Percentiles rank a stretch among this genome's conserved stretches.
phyloP scores from a whole-genome alignment of 805 yeast genomes.

The Metschnikowia chrysomelidarum region DNA sequence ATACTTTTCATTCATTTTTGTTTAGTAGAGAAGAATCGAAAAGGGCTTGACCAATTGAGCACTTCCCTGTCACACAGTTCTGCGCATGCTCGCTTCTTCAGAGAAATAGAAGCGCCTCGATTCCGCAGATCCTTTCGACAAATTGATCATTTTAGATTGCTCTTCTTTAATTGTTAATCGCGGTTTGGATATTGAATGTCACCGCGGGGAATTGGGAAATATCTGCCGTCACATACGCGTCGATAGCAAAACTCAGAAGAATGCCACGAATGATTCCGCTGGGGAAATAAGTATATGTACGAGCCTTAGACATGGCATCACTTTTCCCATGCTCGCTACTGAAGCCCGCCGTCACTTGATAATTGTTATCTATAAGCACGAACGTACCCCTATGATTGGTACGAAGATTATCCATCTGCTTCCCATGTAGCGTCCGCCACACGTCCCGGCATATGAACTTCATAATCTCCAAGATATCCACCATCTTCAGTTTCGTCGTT shows the following conservation, averaged over 20 bases:
- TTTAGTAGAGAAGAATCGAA: no score
- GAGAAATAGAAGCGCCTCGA: no score
- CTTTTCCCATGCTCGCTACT: constrained; percentile 41
- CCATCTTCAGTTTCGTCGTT: constrained; percentile 44
- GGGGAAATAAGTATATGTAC: constrained; percentile 63
- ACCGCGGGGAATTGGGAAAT: constrained; percentile 61
- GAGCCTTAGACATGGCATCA: constrained; percentile 45
- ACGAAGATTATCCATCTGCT: constrained; percentile 87
- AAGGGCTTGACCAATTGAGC: no score
- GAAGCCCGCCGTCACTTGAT: constrained; percentile 54
- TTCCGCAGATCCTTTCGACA: no score
- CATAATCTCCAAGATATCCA: constrained; percentile 76
- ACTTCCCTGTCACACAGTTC: no score
- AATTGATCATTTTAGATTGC: no score
- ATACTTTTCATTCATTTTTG: no score
- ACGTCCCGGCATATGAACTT: constrained; percentile 90
- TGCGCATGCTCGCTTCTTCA: no score
- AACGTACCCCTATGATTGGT: constrained; percentile 89
- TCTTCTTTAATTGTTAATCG: constrained; percentile 36
- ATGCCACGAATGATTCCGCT: constrained; percentile 76
- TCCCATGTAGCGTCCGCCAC: constrained; percentile 77
- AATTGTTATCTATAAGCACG: constrained; percentile 69
- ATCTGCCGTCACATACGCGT: constrained; percentile 64
- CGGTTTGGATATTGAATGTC: constrained; percentile 69
- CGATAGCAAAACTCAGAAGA: constrained; percentile 64